phyloP scores from a whole-genome alignment of 768 basidiomycete genomes.

The Xerocomus potaroensis region DNA sequence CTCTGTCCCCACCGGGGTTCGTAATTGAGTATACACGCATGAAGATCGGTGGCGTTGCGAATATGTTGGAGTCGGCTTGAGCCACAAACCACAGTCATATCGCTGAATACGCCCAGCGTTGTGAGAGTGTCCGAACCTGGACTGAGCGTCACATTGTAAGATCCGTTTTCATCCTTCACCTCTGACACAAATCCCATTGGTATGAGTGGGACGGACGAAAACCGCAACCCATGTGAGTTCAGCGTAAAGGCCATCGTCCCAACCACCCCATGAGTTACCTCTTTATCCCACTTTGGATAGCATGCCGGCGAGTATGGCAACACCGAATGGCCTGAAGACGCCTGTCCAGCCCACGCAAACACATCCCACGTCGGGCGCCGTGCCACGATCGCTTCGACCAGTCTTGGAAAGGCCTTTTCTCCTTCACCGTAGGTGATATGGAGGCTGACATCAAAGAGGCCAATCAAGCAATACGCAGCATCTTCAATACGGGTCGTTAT shows the following conservation, averaged over 20 bases:
- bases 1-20: not conserved
- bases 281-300: slow-evolving; percentile 18
- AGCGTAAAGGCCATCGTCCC: slow-evolving; percentile 17
- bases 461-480: slow-evolving; percentile 25
- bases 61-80: slow-evolving; percentile 12
- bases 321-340: slow-evolving; percentile 15
- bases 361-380: slow-evolving; percentile 18
- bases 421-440: slow-evolving; percentile 31
- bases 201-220: slow-evolving; percentile 21
- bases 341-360: slow-evolving; percentile 24
- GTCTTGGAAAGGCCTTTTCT: slow-evolving; percentile 24
- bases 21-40: slow-evolving; percentile 24
- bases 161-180: not conserved
- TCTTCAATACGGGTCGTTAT: slow-evolving; percentile 29
- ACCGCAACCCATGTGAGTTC: slow-evolving; percentile 10
- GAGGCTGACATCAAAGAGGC: slow-evolving; percentile 23
- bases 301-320: slow-evolving; percentile 20
- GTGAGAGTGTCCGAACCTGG: not conserved
- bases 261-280: slow-evolving; percentile 1
- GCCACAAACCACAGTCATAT: slow-evolving; percentile 17
- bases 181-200: slow-evolving; percentile 11
- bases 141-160: slow-evolving; percentile 13
- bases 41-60: slow-evolving; percentile 12
- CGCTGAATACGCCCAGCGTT: slow-evolving; percentile 6
- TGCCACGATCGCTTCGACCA: slow-evolving; percentile 18